phyloP scores from a whole-genome alignment of 2,329 filamentous ascomycete species.

The Herpotrichia juniperi region DNA sequence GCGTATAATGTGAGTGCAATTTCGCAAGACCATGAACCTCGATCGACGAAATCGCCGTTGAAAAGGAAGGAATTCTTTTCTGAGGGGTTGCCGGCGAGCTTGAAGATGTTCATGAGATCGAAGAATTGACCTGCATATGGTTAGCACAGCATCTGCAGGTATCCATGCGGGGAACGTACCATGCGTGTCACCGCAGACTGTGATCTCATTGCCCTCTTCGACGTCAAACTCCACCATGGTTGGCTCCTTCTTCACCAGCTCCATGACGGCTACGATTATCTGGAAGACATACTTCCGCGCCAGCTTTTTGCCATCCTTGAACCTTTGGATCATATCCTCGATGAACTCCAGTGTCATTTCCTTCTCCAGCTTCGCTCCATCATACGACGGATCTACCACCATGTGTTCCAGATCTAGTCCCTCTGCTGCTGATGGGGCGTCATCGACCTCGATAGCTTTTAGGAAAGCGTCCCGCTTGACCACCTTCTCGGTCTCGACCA shows the following conservation, averaged over 20 bases:
- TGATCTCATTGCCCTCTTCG: constrained; percentile 77
- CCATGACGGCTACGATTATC: constrained; percentile 87
- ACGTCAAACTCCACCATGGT: constrained; percentile 97
- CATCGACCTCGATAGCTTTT: constrained; percentile 90
- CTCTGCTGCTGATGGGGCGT: constrained; percentile 90
- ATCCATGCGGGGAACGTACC: constrained; percentile 59
- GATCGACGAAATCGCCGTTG: constrained; percentile 98
- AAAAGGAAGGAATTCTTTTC: constrained; percentile 94
- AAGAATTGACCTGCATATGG: constrained; percentile 83
- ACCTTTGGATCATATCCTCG: constrained; percentile 94
- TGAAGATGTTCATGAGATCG: constrained; percentile 95
- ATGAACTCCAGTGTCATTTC: constrained; percentile 97
- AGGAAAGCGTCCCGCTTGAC: constrained; percentile 92
- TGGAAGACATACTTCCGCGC: constrained; percentile 97
- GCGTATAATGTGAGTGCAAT: constrained; percentile 92
- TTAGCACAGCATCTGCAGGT: constrained; percentile 20
- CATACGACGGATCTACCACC: constrained; percentile 80
- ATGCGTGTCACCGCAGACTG: constrained; percentile 96
- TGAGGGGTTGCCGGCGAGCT: constrained; percentile 81
- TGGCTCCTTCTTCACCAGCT: constrained; percentile 87
- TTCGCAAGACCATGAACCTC: constrained; percentile 97
- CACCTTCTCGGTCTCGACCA: constrained; percentile 92
- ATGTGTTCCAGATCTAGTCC: constrained; percentile 82
- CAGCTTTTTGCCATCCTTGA: constrained; percentile 94
- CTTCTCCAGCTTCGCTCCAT: constrained; percentile 77